A percentile compares a stretch with the other conserved stretches of the same genome.
Evolutionary conservation across 2,329 filamentous ascomycete species (phyloP).

Genomic region (Pseudogymnoascus verrucosus): DNA sequence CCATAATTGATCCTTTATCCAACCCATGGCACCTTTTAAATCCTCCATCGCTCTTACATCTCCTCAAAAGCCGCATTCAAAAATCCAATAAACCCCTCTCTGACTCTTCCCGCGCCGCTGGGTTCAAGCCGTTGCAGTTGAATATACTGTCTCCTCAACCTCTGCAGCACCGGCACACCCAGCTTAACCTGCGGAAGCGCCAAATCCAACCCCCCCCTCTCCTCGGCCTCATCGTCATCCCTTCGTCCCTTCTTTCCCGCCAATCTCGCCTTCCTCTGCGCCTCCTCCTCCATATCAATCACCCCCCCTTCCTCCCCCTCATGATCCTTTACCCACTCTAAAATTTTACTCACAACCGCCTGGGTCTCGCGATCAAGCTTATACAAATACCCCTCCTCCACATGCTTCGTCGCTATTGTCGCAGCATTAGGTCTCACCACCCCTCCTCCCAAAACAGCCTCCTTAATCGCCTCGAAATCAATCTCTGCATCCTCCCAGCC

Average conservation of each 20-base stretch:
- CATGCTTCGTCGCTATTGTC: constrained; percentile 60
- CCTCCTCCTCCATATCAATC: constrained; percentile 32
- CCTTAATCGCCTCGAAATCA: constrained; percentile 67
- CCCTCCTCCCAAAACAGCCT: constrained; percentile 52
- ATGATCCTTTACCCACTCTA: constrained; percentile 60
- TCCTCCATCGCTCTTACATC: background rate
- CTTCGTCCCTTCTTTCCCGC: constrained; percentile 44
- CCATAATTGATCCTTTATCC: background rate
- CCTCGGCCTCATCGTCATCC: constrained; percentile 18
- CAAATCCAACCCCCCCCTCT: constrained; percentile 46
- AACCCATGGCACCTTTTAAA: background rate
- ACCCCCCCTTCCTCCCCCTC: constrained; percentile 51
- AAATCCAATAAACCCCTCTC: constrained; percentile 58
- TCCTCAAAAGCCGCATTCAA: constrained; percentile 55
- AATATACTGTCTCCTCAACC: constrained; percentile 70
- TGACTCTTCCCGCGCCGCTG: constrained; percentile 45
- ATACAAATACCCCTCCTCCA: constrained; percentile 65
- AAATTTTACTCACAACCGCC: constrained; percentile 61
- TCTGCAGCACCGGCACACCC: constrained; percentile 67
- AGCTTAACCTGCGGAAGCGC: constrained; percentile 59
- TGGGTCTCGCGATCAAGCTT: constrained; percentile 72
- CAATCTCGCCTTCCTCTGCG: constrained; percentile 46
- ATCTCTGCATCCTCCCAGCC: constrained; percentile 65
- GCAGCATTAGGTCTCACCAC: constrained; percentile 66
- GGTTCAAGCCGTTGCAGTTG: constrained; percentile 64